Conservation (phyloP, 1,284 basidiomycete species). For the Melampsora americana region DNA sequence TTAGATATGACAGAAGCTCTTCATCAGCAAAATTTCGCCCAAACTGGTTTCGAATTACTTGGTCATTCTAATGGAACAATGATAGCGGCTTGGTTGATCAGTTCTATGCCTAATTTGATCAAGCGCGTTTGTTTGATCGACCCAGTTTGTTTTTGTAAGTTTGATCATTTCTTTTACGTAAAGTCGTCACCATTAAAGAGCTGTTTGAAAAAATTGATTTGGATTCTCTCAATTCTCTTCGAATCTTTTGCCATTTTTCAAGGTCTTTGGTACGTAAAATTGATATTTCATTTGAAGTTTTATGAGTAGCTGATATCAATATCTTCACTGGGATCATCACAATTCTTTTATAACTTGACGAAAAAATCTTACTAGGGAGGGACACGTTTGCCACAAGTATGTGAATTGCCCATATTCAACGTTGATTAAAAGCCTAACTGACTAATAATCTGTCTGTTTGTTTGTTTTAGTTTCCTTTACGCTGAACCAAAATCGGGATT, state of each 20-base stretch:
- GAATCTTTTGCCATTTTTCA: conserved; percentile 6
- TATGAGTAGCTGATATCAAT: not conserved
- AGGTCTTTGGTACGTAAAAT: conserved; percentile 48
- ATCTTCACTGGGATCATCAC: too few relatives aligned
- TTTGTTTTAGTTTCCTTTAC: conserved; percentile 24
- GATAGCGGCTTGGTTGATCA: conserved; percentile 50
- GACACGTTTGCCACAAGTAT: conserved; percentile 39
- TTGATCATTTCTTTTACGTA: conserved; percentile 24
- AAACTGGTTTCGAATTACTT: conserved; percentile 48
- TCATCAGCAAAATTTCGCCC: conserved; percentile 44
- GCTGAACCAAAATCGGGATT: conserved; percentile 20
- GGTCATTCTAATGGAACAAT: conserved; percentile 53
- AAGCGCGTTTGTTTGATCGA: conserved; percentile 42
- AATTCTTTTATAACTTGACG: too few relatives aligned
- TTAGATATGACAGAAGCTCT: conserved; percentile 47
- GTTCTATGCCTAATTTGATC: conserved; percentile 46
- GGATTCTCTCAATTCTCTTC: not conserved
- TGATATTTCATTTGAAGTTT: conserved; percentile 16
- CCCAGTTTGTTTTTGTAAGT: conserved; percentile 50
- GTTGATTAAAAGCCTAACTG: not conserved
- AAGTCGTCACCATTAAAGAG: conserved; percentile 47
- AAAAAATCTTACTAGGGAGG: conserved; percentile 10
- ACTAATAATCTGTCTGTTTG: not conserved
- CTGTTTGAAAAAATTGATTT: conserved; percentile 45
- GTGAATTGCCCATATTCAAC: not conserved